Evolutionary conservation across 768 basidiomycete species (phyloP), one percentile per base, ranked within the genome.

Genomic region (Calocera cornea): DNA sequence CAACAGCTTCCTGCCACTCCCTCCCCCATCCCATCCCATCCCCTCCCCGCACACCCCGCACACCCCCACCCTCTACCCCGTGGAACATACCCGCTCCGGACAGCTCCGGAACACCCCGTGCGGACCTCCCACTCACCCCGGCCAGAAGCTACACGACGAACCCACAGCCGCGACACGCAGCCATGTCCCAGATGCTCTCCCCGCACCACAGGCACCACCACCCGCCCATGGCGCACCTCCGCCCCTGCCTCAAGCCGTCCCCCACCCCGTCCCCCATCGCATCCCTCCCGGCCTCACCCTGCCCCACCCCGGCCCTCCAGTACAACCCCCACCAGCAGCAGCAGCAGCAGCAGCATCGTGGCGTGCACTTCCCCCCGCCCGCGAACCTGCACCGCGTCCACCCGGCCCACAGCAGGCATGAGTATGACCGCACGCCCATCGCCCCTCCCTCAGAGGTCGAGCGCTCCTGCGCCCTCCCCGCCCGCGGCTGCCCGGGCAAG

Each of bases 361-460:
- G 84, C 41, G 79, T 88, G 76, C 85, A 83, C 70, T 76, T 87
- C 33, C 74, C 84, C 2, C 8, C 54, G 24, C 77, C 82, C 11
- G 69, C 75, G 34, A 72, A 76, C 17, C 66, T 80, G 69, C 73
- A 78, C 34, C 75, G 76, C 66, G 78, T 77, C 66, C 79, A 80
- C 73, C 72, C 74, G 34, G 81, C 82, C 17, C 75, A 82, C 73
- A 79, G 79, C 2, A 69, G 80, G 36, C 72, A 78, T 38, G 74
- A 78, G 8, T 92, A 92, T 77, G 90, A 92, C 79, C 87, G 90
- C 68, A 84, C 87, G 2, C 89, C 90, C 68, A 88, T 92, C 74
- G 73, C 83, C 27, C 86, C 87, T 34, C 76, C 76, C 12, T 70
- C 71, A 1, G 71, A 70, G 34, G 75, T 69, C n/a, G 76, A 76